These are phyloP conservation scores for Saccharata proteae DNA, from an alignment of 2,329 filamentous ascomycete species.

Conservation along the genomic window DNA sequence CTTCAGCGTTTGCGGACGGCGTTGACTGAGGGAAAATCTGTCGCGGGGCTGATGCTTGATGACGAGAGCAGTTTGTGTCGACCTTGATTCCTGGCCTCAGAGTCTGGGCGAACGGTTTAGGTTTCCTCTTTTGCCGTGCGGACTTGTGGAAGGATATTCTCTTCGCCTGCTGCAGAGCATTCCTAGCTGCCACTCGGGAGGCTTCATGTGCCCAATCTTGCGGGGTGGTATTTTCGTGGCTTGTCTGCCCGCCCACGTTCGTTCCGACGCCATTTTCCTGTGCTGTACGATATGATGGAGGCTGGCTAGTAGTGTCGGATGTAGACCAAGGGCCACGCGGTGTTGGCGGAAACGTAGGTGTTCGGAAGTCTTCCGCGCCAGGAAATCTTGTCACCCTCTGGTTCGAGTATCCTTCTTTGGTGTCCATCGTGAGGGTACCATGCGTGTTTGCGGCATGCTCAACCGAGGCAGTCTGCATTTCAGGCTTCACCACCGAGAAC, in stretches of 20 bases:
- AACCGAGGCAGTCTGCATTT: no score
- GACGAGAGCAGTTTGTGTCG: slow-evolving; percentile 54
- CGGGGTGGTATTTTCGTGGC: no score
- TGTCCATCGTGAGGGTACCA: no score
- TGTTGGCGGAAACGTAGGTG: slow-evolving; percentile 6
- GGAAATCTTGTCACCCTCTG: slow-evolving; percentile 10
- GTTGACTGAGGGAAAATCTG: slow-evolving; percentile 28
- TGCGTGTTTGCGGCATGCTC: no score
- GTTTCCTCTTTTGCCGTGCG: slow-evolving; percentile 39
- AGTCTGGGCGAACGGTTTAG: slow-evolving; percentile 44
- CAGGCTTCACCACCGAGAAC: no score
- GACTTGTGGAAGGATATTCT: slow-evolving; percentile 23
- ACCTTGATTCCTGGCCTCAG: slow-evolving; percentile 46
- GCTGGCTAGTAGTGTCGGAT: no score
- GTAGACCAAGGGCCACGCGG: no score
- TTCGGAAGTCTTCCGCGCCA: slow-evolving; percentile 8
- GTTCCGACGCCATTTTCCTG: no score
- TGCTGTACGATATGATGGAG: no score
- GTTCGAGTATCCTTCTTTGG: no score
- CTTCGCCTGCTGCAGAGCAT: slow-evolving; percentile 19
- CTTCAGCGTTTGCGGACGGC: slow-evolving; percentile 10
- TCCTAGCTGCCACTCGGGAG: slow-evolving; percentile 16
- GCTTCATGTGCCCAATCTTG: slow-evolving; percentile 15
- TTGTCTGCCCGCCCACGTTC: no score
- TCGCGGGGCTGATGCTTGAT: slow-evolving; percentile 32